Evolutionary conservation across 2,329 filamentous ascomycete genomes (phyloP).

Genomic region (Sphaerulina populicola): DNA sequence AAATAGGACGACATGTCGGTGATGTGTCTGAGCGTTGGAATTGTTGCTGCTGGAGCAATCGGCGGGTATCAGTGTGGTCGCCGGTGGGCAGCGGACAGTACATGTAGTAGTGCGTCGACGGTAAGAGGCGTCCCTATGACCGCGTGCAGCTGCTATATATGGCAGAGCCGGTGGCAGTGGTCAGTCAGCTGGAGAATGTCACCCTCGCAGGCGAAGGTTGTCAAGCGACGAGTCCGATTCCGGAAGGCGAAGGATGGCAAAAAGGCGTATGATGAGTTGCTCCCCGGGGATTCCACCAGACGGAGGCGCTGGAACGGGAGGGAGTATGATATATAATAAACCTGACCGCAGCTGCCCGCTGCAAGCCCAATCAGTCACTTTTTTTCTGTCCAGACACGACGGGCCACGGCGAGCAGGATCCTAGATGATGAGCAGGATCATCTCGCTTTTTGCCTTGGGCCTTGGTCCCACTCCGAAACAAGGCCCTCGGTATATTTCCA

Average conservation of each 20-base stretch:
- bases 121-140: conserved; percentile 9
- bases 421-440: neutral
- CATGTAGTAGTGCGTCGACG: neutral
- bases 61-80: neutral
- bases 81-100: conserved; percentile 5
- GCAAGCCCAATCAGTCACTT: neutral
- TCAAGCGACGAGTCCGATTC: conserved; percentile 4
- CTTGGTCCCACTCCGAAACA: neutral
- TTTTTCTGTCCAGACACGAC: neutral
- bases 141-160: conserved; percentile 10
- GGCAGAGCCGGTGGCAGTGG: conserved; percentile 3
- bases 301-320: conserved; percentile 7
- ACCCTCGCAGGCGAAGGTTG: neutral
- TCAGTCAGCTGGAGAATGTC: conserved; percentile 10
- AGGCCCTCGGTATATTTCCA: neutral
- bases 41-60: neutral
- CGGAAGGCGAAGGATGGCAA: conserved; percentile 11
- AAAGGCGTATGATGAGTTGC: conserved; percentile 9
- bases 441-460: neutral
- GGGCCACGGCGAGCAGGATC: neutral
- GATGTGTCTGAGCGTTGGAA: neutral
- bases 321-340: conserved; percentile 13
- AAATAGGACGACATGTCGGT: conserved; percentile 11
- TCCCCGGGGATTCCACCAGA: neutral
- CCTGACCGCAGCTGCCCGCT: conserved; percentile 3